Base-by-base conservation (phyloP, 2,329 filamentous ascomycete genomes). In the Diaporthe destruens region DNA sequence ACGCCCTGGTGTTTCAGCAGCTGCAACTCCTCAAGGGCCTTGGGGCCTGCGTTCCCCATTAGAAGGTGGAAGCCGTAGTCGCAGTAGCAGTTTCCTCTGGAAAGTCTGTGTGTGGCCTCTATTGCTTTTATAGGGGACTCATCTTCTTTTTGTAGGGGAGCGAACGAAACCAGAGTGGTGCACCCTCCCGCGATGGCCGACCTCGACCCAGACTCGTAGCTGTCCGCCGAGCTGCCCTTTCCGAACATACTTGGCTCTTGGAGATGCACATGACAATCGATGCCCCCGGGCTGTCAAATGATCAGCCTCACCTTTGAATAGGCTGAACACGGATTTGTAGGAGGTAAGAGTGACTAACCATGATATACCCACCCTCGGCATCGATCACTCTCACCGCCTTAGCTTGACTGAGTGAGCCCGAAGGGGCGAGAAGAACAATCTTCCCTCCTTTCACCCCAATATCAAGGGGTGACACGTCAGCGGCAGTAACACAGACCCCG, bases 121-220 rank as follows among this genome's bases (percentile, higher is more conserved):
- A 90, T 77, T 0, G 85, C 84, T 1, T 82, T 79, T 25, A 86
- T 79, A 2, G 90, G 78, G 1, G 83, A 85, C 8, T 81, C 79
- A 20, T 87, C 81, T 1, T 79, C 75, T n/a, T 85, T 85, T 51
- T 82, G 80, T 77, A 90, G 88, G 5, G 85, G 84, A 0, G 88
- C 89, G 78, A 91, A 91, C 0, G 87, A 83, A 9, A 91, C 79
- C 18, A 91, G 82, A 0, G 89, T 90, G 0, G 89, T 91, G 6
- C 85, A 90, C 32, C 88, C 88, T 11, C 89, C 88, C 2, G 87
- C 87, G 69, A 90, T 83, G 6, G 88, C 89, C 29, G 84, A 87
- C 11, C 88, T 82, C 0, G 87, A 86, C 0, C 72, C 74, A 23
- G 75, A 68, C 69, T 77, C 78, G 55, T 77, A 83, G 23, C 75